Base-by-base conservation (phyloP, 345 rosid genomes). In the Heritiera littoralis region DNA sequence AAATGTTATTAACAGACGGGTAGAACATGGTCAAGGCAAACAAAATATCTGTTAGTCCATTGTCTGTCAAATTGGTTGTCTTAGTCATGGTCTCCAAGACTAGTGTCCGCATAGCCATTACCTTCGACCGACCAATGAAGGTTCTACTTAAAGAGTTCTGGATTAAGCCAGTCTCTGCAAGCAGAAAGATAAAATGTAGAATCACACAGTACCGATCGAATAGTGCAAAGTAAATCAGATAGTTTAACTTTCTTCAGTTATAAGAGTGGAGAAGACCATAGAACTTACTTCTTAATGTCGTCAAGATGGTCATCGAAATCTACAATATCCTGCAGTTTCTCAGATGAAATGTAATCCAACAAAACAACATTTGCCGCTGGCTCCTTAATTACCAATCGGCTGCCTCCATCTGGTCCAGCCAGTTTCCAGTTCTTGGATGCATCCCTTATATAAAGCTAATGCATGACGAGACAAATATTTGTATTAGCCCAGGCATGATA, bases 301-400 rank as follows among this genome's bases (percentile, higher is more conserved):
- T 95, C 98, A 43, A 95, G 98, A 85, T 93, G 98, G 76, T 93
- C 98, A 76, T 95, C 95, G 80, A 95, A 86, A 83, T 96, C 98
- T 30, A 91, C 91, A 51, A 96, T 79, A 80, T 87, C 91, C 79
- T 89, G 89, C 95, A 94, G 91, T 83, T 93, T 95, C 82, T 80
- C 87, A 9, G 94, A 87, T 51, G 92, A 82, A 75, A 95, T 88
- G 81, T 85, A 90, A 86, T 93, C 98, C 77, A 80, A 76, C 49
- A 95, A 77, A 63, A 93, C 85, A 76, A 79, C 71, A 84, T 91
- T 93, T 32, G 98, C 95, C 7, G 92, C 86, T 79, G 98, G 94
- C 83, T 92, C 98, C 90, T 90, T 93, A 52, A 80, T 76, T 13
- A 85, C 82, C 85, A 95, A 81, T 58, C 72, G 86, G 84, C 88